phyloP scores from a whole-genome alignment of 2,329 filamentous ascomycete species.

The Rutstroemia sydowiana region DNA sequence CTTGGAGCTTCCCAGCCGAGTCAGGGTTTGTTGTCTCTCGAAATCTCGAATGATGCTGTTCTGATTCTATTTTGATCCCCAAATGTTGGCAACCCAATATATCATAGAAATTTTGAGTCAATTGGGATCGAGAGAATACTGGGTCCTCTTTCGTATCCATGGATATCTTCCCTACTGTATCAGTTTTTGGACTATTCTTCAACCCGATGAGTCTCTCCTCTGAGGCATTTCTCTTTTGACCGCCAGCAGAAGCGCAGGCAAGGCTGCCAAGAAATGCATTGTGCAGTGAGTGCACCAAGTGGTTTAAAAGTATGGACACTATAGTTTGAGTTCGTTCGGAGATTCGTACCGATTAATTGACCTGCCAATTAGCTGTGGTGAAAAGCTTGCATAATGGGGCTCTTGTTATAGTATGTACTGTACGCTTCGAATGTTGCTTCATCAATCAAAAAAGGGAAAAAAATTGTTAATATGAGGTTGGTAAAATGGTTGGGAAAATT shows the following conservation, averaged over 20 bases:
- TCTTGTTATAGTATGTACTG: neutral
- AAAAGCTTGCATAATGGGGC: slow-evolving; percentile 1
- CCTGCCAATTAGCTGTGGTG: slow-evolving; percentile 3
- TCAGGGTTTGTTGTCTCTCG: too few species aligned
- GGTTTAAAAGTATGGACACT: neutral
- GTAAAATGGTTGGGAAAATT: neutral
- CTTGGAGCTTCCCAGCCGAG: too few species aligned
- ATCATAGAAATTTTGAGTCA: neutral
- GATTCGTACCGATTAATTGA: slow-evolving; percentile 1
- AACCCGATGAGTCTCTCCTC: slow-evolving; percentile 7
- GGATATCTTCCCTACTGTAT: slow-evolving; percentile 1
- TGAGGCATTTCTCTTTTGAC: neutral
- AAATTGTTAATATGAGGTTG: slow-evolving; percentile 1
- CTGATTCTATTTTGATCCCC: too few species aligned
- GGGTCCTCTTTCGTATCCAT: neutral
- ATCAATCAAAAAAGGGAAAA: slow-evolving; percentile 3
- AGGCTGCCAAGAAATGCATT: slow-evolving; percentile 1
- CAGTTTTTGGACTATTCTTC: slow-evolving; percentile 6
- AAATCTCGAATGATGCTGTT: too few species aligned
- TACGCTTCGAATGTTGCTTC: neutral
- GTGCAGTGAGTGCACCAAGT: slow-evolving; percentile 4
- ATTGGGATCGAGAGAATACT: neutral
- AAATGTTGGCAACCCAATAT: too few species aligned
- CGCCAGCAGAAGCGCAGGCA: slow-evolving; percentile 7
- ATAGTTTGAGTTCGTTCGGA: neutral